Percentiles rank a stretch among this genome's conserved stretches.
Conservation (phyloP, 2,329 filamentous ascomycete species). For the Ophiocordyceps australis region DNA sequence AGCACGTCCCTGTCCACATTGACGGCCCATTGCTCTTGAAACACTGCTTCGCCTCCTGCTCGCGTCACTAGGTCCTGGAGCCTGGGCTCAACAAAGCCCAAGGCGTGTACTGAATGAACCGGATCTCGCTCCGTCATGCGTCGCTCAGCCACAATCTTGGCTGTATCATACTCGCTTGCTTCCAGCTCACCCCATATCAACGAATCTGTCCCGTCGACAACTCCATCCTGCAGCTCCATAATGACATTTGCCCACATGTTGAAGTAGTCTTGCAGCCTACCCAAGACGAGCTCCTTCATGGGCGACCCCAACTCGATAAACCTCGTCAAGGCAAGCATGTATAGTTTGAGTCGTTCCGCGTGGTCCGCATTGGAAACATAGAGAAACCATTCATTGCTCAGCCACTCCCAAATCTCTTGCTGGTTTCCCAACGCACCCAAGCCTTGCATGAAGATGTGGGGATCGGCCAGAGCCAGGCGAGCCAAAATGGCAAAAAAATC, state of each 20-base stretch:
- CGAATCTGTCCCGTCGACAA: conserved; percentile 29
- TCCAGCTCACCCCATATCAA: conserved; percentile 27
- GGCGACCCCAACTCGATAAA: conserved; percentile 45
- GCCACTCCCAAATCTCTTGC: conserved; percentile 39
- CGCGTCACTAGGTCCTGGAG: conserved; percentile 38
- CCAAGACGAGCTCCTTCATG: conserved; percentile 37
- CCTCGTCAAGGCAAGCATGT: conserved; percentile 53
- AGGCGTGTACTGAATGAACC: conserved; percentile 46
- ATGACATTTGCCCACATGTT: conserved; percentile 58
- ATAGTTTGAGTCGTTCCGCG: conserved; percentile 49
- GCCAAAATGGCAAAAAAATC: conserved; percentile 76
- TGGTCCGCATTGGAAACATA: conserved; percentile 52
- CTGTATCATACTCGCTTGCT: conserved; percentile 34
- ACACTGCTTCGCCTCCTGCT: conserved; percentile 45
- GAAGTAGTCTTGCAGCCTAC: conserved; percentile 53
- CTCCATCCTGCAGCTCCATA: conserved; percentile 43
- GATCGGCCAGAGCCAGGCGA: conserved; percentile 57
- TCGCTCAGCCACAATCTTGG: conserved; percentile 32
- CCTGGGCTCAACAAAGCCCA: conserved; percentile 43
- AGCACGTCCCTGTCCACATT: conserved; percentile 62
- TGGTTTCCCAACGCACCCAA: conserved; percentile 26
- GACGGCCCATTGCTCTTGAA: conserved; percentile 49
- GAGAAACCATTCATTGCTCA: conserved; percentile 46
- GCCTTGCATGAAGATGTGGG: conserved; percentile 45
- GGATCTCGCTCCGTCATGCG: conserved; percentile 41